Percentiles rank a stretch among this genome's conserved stretches.
Evolutionary conservation across 257 asterid genomes (phyloP).

Genomic region (Phtheirospermum japonicum): DNA sequence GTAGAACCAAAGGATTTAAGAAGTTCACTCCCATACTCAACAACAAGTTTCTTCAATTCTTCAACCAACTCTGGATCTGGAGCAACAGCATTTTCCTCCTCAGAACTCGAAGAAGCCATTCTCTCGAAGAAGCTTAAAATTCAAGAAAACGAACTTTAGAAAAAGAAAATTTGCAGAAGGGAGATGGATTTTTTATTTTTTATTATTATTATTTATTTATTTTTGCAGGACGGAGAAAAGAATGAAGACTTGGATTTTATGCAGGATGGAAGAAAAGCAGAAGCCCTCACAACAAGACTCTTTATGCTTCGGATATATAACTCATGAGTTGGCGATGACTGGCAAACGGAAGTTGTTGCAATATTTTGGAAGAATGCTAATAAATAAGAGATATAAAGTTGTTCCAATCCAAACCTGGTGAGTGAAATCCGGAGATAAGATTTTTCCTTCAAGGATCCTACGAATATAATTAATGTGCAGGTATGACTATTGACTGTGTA

Average conservation of each 20-base stretch:
- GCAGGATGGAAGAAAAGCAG: constrained; percentile 16
- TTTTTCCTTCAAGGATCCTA: constrained; percentile 3
- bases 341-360: constrained; percentile 18
- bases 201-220: too few species aligned
- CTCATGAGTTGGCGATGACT: constrained; percentile 14
- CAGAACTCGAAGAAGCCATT: not conserved
- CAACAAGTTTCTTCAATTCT: not conserved
- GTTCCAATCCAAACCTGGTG: not conserved
- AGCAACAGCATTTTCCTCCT: not conserved
- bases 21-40: constrained; percentile 3
- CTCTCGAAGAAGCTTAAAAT: not conserved
- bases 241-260: constrained; percentile 18
- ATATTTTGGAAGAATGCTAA: constrained; percentile 20
- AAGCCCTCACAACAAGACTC: not conserved
- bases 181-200: not conserved
- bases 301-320: not conserved
- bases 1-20: constrained; percentile 23
- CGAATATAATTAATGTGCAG: constrained; percentile 13
- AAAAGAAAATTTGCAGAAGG: not conserved
- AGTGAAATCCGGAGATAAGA: constrained; percentile 14
- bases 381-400: constrained; percentile 21
- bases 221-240: constrained; percentile 7
- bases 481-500: constrained; percentile 2
- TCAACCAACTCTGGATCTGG: constrained; percentile 13
- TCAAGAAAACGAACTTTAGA: constrained; percentile 3